Evolutionary conservation across 257 asterid genomes (phyloP).

Genomic region (Paulownia fortunei): DNA sequence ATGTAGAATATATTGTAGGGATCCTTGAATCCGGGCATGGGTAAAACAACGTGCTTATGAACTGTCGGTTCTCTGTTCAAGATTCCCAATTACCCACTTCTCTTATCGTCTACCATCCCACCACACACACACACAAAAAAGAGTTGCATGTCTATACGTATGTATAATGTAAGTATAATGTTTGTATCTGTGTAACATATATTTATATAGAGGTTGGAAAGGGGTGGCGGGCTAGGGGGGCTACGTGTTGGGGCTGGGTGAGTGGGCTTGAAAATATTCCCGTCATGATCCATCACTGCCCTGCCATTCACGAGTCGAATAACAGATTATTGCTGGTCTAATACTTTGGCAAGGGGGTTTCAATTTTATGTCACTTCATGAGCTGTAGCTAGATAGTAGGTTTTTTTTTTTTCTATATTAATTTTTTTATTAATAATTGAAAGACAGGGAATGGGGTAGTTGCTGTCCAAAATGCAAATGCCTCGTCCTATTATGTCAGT

Average conservation of each 20-base stretch:
- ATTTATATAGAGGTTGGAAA: no score
- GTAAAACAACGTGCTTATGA: slow-evolving; percentile 47
- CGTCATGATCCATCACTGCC: not conserved
- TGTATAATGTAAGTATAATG: not conserved
- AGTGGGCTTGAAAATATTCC: not conserved
- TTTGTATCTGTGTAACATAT: not conserved
- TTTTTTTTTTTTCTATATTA: no score
- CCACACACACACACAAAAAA: not conserved
- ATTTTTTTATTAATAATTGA: no score
- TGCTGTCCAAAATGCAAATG: no score
- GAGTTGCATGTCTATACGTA: not conserved
- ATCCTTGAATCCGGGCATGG: slow-evolving; percentile 38
- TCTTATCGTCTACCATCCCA: not conserved
- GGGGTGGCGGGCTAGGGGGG: no score
- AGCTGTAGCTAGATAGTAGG: no score
- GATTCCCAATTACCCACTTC: slow-evolving; percentile 18
- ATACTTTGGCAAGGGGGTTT: not conserved
- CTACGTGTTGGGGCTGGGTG: not conserved
- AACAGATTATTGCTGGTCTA: not conserved
- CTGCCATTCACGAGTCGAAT: not conserved
- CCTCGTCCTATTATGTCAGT: no score
- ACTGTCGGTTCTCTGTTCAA: slow-evolving; percentile 38
- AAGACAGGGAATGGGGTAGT: no score
- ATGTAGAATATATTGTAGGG: slow-evolving; percentile 19
- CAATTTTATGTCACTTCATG: no score